A percentile compares a stretch with the other conserved stretches of the same genome.
These are phyloP conservation scores for Physcia stellaris DNA, from an alignment of 495 filamentous ascomycete genomes.

Conservation along the genomic window DNA sequence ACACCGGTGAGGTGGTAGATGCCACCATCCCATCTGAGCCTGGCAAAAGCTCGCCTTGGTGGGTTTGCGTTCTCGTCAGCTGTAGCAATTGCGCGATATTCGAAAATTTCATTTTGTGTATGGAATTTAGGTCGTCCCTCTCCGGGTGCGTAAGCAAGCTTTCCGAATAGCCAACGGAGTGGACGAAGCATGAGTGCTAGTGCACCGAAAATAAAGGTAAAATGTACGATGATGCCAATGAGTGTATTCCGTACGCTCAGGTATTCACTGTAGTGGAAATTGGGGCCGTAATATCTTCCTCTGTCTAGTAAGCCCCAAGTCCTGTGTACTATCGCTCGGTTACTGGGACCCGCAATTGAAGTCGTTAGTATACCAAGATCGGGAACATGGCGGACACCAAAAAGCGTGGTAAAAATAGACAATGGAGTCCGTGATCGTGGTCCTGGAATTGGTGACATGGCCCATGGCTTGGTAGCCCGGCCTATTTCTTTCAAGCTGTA, in stretches of 20 bases:
- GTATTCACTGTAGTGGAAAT: slow-evolving; percentile 61
- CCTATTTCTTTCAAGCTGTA: slow-evolving; percentile 43
- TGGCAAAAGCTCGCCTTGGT: slow-evolving; percentile 41
- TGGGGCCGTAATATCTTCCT: slow-evolving; percentile 50
- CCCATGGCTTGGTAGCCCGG: slow-evolving; percentile 45
- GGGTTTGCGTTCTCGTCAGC: slow-evolving; percentile 37
- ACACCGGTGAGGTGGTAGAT: slow-evolving; percentile 60
- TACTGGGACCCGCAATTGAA: slow-evolving; percentile 41
- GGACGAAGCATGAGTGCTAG: slow-evolving; percentile 38
- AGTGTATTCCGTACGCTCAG: slow-evolving; percentile 46
- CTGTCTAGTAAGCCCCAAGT: slow-evolving; percentile 60
- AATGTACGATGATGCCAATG: slow-evolving; percentile 41
- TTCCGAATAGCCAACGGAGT: slow-evolving; percentile 37
- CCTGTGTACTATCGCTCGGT: slow-evolving; percentile 58
- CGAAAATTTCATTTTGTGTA: slow-evolving; percentile 40
- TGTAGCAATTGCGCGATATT: slow-evolving; percentile 52
- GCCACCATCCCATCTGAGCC: slow-evolving; percentile 43
- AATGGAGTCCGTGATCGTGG: slow-evolving; percentile 22
- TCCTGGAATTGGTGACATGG: slow-evolving; percentile 47
- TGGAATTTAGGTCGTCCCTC: slow-evolving; percentile 48
- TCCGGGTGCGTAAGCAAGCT: slow-evolving; percentile 49
- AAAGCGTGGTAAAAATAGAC: slow-evolving; percentile 26
- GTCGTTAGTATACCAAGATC: slow-evolving; percentile 56
- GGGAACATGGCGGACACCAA: slow-evolving; percentile 48
- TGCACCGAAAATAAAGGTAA: slow-evolving; percentile 35